A percentile compares a stretch with the other conserved stretches of the same genome.
These are phyloP conservation scores for Neurospora sp. DNA, from an alignment of 495 filamentous ascomycete genomes.

Conservation along the genomic window DNA sequence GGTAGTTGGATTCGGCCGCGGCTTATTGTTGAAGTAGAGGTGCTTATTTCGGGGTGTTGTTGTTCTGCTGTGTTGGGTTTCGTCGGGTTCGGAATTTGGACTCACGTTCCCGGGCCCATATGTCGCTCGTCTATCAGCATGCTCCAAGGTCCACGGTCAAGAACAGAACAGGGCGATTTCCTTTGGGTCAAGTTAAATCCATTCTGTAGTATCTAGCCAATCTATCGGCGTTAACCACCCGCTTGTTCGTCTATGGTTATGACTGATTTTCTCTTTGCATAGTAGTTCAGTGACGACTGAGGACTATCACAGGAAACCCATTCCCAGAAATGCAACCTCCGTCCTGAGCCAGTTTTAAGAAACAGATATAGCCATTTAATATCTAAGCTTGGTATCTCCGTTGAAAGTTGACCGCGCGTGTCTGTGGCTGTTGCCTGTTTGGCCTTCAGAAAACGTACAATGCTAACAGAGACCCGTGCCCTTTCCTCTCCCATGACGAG, in stretches of 20 bases:
- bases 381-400: background rate
- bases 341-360: background rate
- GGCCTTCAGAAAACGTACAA: background rate
- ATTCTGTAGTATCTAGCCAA: background rate
- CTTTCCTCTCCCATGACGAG: background rate
- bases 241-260: background rate
- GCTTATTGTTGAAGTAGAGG: background rate
- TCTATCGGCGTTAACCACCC: background rate
- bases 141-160: background rate
- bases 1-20: background rate
- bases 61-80: background rate
- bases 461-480: background rate
- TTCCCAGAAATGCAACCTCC: background rate
- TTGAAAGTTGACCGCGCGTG: background rate
- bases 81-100: background rate
- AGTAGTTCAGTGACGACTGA: background rate
- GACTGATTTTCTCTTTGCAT: background rate
- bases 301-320: background rate
- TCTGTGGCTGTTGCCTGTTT: background rate
- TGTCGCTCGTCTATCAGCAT: background rate
- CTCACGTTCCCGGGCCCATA: background rate
- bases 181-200: background rate
- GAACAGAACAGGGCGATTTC: background rate
- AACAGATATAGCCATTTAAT: background rate
- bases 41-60: background rate